Evolutionary conservation across 129 eudicot genomes (phyloP), one percentile per base, ranked within the genome.

Genomic region (Dittrichia graveolens): DNA sequence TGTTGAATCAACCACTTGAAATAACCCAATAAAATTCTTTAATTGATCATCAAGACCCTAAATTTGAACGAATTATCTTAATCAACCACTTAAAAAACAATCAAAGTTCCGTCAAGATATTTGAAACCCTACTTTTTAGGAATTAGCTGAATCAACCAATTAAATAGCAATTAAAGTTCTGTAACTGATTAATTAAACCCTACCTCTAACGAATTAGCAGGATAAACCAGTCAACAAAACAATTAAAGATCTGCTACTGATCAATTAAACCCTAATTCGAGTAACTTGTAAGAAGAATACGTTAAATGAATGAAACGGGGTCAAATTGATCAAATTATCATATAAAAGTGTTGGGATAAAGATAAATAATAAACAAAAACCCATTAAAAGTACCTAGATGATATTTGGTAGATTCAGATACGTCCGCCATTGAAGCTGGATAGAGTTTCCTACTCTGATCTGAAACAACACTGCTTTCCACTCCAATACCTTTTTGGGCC

Each of bases 361-460:
- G 3, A 7, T 10, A 55, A 43, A 53, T 8, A 67, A 66, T 3
- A 9, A n/a, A 45, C 18, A 31, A n/a, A 24, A 55, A 0, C 19
- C 46, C 19, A 54, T n/a, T 5, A 40, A 24, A 48, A 31, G 54
- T 54, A 77, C 81, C 75, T 68, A 53, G 34, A 58, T 55, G 43
- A 71, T 78, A 54, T 52, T 79, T 65, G 39, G 44, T 48, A 24
- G 54, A 67, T 3, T 57, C 75, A 7, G 69, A 65, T 75, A 13
- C 64, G 37, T 79, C 79, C 56, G 79, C 79, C 79, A 79, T 79
- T 61, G 54, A 12, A 18, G 47, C 3, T 73, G 58, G 15, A 43
- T 75, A 39, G 64, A 65, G 54, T 5, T 1, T 47, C 46, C 35
- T 49, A n/a, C 7, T 53, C 54, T 41, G 44, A 6, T 41, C 41